Base-by-base conservation (phyloP, 2,329 filamentous ascomycete species). In the Fusarium succisae region DNA sequence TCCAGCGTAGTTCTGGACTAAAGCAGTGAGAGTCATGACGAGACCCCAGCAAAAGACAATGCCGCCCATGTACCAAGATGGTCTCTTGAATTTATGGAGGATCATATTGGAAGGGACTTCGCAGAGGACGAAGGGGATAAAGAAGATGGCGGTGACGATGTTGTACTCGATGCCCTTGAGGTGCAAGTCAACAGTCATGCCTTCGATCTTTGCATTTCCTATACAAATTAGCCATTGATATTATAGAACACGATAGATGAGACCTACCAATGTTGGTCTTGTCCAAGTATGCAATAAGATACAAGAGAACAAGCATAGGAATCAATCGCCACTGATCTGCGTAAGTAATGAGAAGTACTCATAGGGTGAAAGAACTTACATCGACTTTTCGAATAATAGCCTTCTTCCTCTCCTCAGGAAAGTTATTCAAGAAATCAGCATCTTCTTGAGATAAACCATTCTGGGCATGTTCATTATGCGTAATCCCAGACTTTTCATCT, bases 131-230 rank as follows among this genome's bases (percentile, higher is more conserved):
- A 73, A 73, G 1, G 70, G 61, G 20, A 73, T 66, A 37, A 75
- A 75, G 56, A 75, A 75, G 10, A 86, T 80, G 1, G 84, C 83
- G 12, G 86, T 78, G 17, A 80, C 81, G 30, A 82, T 83, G 78
- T 92, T 92, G 81, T 92, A 93, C 78, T 91, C 85, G 32, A 86
- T 84, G 3, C 47, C 50, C 17, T 63, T 68, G 50, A 79, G 76
- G 18, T 62, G 32, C 18, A 79, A 70, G 28, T 79, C 76, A 2
- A 45, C 53, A 5, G 76, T 76, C 78, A 79, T 79, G 28, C 78
- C 78, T 11, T 77, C 77, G 20, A 79, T 69, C 35, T 74, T 77
- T 5, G 78, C 78, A 59, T 79, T 79, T 45, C 78, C 78, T 28
- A 73, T 69, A 14, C 1, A 22, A 9, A 13, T 66, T 5, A 66